phyloP scores from a whole-genome alignment of 805 yeast species.

The Ogataea zsoltii region DNA sequence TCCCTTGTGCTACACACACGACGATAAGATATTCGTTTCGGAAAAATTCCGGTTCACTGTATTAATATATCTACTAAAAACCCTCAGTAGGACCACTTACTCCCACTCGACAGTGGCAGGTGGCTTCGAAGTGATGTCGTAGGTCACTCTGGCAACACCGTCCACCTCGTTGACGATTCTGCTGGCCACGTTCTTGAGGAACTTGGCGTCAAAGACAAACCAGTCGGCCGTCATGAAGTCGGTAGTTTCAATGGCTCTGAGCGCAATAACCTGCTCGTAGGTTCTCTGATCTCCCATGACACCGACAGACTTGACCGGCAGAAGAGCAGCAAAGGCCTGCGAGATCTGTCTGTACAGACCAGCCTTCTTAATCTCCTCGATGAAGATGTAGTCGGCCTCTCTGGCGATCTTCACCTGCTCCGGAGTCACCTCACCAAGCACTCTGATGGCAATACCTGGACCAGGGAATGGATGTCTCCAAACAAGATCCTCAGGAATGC shows the following conservation, averaged over 20 bases:
- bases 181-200: slow-evolving; percentile 89
- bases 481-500: slow-evolving; percentile 93
- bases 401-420: slow-evolving; percentile 95
- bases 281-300: slow-evolving; percentile 99
- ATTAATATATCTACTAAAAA: no score
- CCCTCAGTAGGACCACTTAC: slow-evolving; percentile 30
- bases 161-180: slow-evolving; percentile 98
- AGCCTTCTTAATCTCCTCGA: slow-evolving; percentile 91
- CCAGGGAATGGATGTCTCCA: slow-evolving; percentile 99
- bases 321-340: slow-evolving; percentile 95
- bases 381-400: slow-evolving; percentile 94
- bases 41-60: neutral
- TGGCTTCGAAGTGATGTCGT: slow-evolving; percentile 98
- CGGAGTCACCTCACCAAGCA: slow-evolving; percentile 93
- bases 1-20: no score
- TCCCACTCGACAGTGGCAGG: slow-evolving; percentile 99
- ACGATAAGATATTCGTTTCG: no score
- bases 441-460: slow-evolving; percentile 99
- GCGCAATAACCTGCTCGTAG: slow-evolving; percentile 97
- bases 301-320: slow-evolving; percentile 98
- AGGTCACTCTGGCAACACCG: slow-evolving; percentile 98
- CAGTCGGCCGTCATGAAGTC: slow-evolving; percentile 99
- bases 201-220: slow-evolving; percentile 89
- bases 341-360: slow-evolving; percentile 92
- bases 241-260: slow-evolving; percentile 95